Percentiles rank a stretch among this genome's conserved stretches.
These are phyloP conservation scores for Bipolaris bicolor DNA, from an alignment of 2,329 filamentous ascomycete species.

Conservation along the genomic window DNA sequence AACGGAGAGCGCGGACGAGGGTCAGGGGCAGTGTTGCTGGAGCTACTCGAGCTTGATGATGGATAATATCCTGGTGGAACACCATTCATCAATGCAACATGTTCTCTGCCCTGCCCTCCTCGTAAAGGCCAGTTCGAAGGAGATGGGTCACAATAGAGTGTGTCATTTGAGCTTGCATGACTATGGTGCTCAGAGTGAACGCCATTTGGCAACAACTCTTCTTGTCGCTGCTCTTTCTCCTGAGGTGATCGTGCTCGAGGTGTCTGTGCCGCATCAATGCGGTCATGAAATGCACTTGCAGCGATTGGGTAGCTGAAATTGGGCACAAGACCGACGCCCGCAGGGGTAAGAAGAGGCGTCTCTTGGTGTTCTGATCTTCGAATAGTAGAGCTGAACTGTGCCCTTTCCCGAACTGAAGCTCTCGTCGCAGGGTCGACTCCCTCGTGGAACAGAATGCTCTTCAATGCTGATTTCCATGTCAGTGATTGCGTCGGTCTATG, in stretches of 20 bases:
- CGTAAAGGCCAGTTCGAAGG: neutral
- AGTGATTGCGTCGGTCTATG: neutral
- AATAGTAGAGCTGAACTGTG: neutral
- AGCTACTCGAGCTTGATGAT: neutral
- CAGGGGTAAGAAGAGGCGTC: neutral
- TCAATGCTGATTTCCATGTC: constrained; percentile 21
- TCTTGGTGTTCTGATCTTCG: neutral
- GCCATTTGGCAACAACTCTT: neutral
- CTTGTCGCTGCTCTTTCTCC: neutral
- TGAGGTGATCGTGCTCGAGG: neutral
- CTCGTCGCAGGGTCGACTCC: constrained; percentile 10
- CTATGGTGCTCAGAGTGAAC: neutral
- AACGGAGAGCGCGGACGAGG: neutral
- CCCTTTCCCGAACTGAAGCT: constrained; percentile 10
- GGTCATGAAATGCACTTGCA: constrained; percentile 21
- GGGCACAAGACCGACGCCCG: constrained; percentile 24
- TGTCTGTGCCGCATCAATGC: neutral
- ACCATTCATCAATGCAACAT: constrained; percentile 2
- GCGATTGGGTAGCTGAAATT: constrained; percentile 33
- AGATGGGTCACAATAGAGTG: neutral
- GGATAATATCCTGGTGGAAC: constrained; percentile 2
- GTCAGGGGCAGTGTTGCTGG: neutral
- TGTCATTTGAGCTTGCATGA: neutral
- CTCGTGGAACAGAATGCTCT: constrained; percentile 12
- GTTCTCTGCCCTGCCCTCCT: neutral